A percentile compares a stretch with the other conserved stretches of the same genome.
These are phyloP conservation scores for Huntiella moniliformis DNA, from an alignment of 2,329 filamentous ascomycete species.

Conservation along the genomic window DNA sequence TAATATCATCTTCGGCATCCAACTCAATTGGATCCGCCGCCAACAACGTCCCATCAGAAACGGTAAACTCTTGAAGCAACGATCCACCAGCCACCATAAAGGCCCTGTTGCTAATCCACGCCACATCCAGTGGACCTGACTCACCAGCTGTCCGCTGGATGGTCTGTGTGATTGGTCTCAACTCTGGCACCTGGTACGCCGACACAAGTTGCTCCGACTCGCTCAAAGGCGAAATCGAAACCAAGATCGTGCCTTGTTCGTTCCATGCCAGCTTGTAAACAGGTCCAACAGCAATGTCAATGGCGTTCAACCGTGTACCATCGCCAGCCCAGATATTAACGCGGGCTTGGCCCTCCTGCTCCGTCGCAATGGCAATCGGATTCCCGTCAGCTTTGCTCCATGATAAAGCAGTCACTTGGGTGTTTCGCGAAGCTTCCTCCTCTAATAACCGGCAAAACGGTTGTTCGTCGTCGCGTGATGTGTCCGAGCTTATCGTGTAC, in stretches of 20 bases:
- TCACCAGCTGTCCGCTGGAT: constrained; percentile 32
- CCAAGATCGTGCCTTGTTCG: constrained; percentile 31
- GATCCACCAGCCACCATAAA: constrained; percentile 42
- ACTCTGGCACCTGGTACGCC: constrained; percentile 18
- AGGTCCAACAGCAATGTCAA: constrained; percentile 40
- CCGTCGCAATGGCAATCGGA: constrained; percentile 38
- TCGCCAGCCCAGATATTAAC: constrained; percentile 38
- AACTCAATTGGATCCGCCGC: constrained; percentile 32
- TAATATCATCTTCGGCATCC: constrained; percentile 33
- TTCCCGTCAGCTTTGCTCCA: constrained; percentile 37
- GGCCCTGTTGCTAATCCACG: constrained; percentile 39
- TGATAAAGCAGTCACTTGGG: constrained; percentile 38
- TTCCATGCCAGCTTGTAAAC: constrained; percentile 45
- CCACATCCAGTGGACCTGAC: constrained; percentile 31
- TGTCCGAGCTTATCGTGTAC: constrained; percentile 42
- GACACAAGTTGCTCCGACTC: constrained; percentile 21
- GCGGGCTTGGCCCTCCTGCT: constrained; percentile 29
- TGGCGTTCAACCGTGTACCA: constrained; percentile 31
- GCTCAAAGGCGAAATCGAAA: constrained; percentile 32
- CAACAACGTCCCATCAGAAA: constrained; percentile 27
- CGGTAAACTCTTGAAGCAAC: constrained; percentile 29
- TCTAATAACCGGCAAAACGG: constrained; percentile 32
- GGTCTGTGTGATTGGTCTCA: constrained; percentile 22
- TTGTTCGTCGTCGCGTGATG: constrained; percentile 20
- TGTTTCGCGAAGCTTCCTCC: constrained; percentile 30